Base-by-base conservation (phyloP, 345 rosid genomes). In the Laguncularia racemosa region DNA sequence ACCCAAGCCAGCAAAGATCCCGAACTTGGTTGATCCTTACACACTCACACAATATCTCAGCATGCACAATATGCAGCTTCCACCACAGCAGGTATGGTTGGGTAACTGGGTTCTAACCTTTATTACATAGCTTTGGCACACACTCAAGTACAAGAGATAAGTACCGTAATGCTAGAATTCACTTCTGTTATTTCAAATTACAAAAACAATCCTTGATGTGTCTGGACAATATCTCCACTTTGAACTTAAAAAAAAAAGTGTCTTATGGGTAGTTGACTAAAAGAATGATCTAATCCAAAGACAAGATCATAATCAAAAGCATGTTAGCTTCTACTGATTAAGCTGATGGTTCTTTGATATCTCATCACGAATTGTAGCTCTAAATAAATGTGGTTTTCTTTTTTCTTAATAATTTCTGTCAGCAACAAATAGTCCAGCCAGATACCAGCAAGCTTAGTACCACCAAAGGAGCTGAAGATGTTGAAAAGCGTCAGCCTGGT, bases 1-100 rank as follows among this genome's bases (percentile, higher is more conserved):
- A 67, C 54, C 64, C 70, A 16, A 73, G 69, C 63, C 85, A 66
- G 47, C 72, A 21, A 64, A 67, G 54, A 19, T 70, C 13, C 72
- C 79, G 4, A 70, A 56, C 67, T 89, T 78, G 44, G 64, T 65
- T 11, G 83, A 92, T 76, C 89, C 89, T 50, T 86, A 79, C 69
- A 93, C n/a, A n/a, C n/a, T n/a, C n/a, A n/a, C 80, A 59, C 95
- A 82, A 62, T 89, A 69, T 58, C 67, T 78, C 43, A 69, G 72
- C 59, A 76, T 80, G 55, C 85, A 73, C 48, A 88, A 71, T 17
- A 64, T 76, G 78, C 96, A 80, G 46, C 44, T 75, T 49, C 84
- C 79, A 50, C 71, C 33, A 61, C 69, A 66, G 60, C 93, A 81
- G 87, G 95, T 88, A 72, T 16, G 23, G 23, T 33, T 20, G 28